Evolutionary conservation across 345 rosid species (phyloP), one percentile per base, ranked within the genome.

Genomic region (Euphorbia tirucalli): DNA sequence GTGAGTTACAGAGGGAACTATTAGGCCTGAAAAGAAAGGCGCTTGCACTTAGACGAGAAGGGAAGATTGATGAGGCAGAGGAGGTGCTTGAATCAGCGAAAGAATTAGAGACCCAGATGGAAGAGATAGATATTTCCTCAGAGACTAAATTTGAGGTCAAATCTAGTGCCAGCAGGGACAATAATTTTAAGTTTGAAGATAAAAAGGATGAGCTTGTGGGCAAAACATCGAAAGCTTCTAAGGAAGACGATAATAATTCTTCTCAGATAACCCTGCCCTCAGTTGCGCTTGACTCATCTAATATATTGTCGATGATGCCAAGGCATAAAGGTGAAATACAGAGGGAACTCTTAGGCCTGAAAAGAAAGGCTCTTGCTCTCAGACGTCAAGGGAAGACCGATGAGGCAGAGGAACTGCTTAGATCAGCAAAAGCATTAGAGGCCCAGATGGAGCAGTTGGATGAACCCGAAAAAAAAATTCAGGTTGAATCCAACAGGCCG

Each of bases 1-100:
- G 83, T 74, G 98, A 88, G 72, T 74, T 89, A 43, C 98, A 93
- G 84, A 79, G 97, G 83, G 97, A 91, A 75, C 87, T 93, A 64
- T 79, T 93, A 77, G 89, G 84, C 72, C 71, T 91, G 69, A 91
- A 93, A 80, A 89, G 96, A 77, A 93, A 87, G 78, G 93, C 97
- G 69, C 81, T 91, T 79, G 57, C 87, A 62, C 66, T 93, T 81
- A 80, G 98, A 75, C 92, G 91, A 37, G 89, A 86, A 61, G 97
- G 97, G 56, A 89, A 86, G 71, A 56, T 78, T 46, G 90, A 88
- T 35, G 96, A 91, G 82, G 96, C 94, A 24, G 96, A 91, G 66
- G 92, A 88, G 80, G 76, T 87, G 57, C 83, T 82, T 70, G 83
- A 74, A 70, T 73, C 77, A 66, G 90, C 93, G 1, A 88, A 89